A percentile compares a stretch with the other conserved stretches of the same genome.
phyloP scores from a whole-genome alignment of 495 filamentous ascomycete species.

The Pyrenula massariospora region DNA sequence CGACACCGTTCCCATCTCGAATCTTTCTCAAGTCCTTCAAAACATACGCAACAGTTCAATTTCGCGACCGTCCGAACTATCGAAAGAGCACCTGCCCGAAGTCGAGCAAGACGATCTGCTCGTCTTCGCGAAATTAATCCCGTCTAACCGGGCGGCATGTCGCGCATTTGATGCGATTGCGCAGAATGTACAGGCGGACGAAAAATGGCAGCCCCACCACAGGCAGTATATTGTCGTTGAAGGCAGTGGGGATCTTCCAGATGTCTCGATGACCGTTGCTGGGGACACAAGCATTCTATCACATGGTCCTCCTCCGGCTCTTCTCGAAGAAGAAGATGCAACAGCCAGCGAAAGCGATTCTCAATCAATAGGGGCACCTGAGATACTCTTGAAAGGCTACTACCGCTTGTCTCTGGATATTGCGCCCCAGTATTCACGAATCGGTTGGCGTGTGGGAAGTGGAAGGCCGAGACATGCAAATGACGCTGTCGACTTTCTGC shows the following conservation, averaged over 20 bases:
- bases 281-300: neutral
- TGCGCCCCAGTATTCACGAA: constrained; percentile 1
- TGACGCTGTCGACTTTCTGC: constrained; percentile 2
- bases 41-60: neutral
- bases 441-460: constrained; percentile 6
- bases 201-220: neutral
- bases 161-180: neutral
- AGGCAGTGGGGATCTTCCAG: neutral
- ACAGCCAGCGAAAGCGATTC: neutral
- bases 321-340: neutral
- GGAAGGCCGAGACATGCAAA: constrained; percentile 1
- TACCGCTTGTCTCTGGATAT: constrained; percentile 1
- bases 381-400: neutral
- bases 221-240: neutral
- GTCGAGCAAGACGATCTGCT: neutral
- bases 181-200: neutral
- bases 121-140: neutral
- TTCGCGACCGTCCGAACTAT: neutral
- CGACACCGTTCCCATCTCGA: neutral
- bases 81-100: neutral
- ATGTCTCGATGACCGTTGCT: neutral
- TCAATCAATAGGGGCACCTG: neutral
- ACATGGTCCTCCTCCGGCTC: neutral
- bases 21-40: neutral
- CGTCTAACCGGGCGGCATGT: neutral